These are phyloP conservation scores for Didymella segeticola DNA, from an alignment of 2,329 filamentous ascomycete genomes.

Conservation along the genomic window DNA sequence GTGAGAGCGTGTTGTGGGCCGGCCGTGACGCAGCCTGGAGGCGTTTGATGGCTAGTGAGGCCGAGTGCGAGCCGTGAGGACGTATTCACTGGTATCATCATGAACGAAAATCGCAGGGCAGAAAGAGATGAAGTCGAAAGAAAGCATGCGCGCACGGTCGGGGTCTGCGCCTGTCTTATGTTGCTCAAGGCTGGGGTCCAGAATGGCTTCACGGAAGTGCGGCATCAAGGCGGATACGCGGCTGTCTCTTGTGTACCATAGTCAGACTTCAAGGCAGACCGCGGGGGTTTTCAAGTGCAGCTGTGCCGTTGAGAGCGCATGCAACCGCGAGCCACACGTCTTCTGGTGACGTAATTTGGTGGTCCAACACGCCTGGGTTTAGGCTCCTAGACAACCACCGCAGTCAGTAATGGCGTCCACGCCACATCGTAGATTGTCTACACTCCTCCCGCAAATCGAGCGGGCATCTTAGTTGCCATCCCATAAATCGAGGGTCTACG, in stretches of 20 bases:
- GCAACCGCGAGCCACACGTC: conserved; percentile 7
- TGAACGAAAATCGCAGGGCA: not conserved
- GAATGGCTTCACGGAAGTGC: conserved; percentile 5
- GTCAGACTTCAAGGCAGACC: not conserved
- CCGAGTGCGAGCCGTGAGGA: not conserved
- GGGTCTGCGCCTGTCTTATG: conserved; percentile 3
- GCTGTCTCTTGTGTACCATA: not conserved
- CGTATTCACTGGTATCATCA: not conserved
- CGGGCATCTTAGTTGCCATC: too few species aligned
- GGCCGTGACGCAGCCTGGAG: not conserved
- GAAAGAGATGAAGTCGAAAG: not conserved
- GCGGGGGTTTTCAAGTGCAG: not conserved
- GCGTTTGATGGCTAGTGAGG: not conserved
- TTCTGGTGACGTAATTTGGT: not conserved
- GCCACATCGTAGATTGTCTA: too few species aligned
- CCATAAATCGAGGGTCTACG: too few species aligned
- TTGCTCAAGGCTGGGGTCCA: not conserved
- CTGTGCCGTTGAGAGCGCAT: conserved; percentile 2
- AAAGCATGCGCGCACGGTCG: not conserved
- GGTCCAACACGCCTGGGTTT: not conserved
- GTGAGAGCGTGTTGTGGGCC: not conserved
- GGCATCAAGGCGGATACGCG: conserved; percentile 11
- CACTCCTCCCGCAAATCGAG: too few species aligned
- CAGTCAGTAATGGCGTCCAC: too few species aligned
- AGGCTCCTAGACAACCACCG: too few species aligned